Evolutionary conservation across 192 early-diverging fungal species (phyloP), one percentile per base, ranked within the genome.

Genomic region (Backusella sp.): DNA sequence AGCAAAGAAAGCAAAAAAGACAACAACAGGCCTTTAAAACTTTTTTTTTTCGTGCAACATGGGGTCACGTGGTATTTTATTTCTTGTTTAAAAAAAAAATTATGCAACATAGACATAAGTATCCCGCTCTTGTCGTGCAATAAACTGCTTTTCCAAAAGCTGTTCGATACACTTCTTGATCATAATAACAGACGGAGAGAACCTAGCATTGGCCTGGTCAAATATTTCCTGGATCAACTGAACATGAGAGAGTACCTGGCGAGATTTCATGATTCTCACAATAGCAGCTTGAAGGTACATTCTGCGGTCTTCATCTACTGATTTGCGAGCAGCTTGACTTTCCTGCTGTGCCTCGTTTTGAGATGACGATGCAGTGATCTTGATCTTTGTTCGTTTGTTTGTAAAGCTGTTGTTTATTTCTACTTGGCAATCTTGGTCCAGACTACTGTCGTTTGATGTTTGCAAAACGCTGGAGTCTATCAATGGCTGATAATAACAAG

Each of bases 161-260:
- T 90, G 87, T 85, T 96, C 95, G 59, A 96, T 93, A 72, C 91
- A 91, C 76, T 93, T 92, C 72, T 96, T 96, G 77, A 96, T 93
- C 78, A 92, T 81, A 1, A 89, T 79, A 35, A 96, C 86, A 35
- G 76, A 85, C 12, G 95, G 94, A 11, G 81, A 65, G 78, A 96
- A 96, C 52, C 92, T 85, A 26, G 86, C 75, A 70, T 87, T 91
- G 15, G 91, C 82, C 65, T 90, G 92, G 37, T 87, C 85, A 75
- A 96, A 91, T 17, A 95, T 91, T 67, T 95, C 92, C 67, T 90
- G 84, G 14, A 96, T 85, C 34, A 96, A 79, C 66, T 87, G 84
- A n/a, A 82, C 80, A 79, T 96, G 94, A 14, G 79, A 77, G 52
- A 95, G 65, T 23, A 86, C 79, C 73, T 91, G 82, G 7, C 93